Conservation (phyloP, 768 basidiomycete genomes). For the Mycena galopus region DNA sequence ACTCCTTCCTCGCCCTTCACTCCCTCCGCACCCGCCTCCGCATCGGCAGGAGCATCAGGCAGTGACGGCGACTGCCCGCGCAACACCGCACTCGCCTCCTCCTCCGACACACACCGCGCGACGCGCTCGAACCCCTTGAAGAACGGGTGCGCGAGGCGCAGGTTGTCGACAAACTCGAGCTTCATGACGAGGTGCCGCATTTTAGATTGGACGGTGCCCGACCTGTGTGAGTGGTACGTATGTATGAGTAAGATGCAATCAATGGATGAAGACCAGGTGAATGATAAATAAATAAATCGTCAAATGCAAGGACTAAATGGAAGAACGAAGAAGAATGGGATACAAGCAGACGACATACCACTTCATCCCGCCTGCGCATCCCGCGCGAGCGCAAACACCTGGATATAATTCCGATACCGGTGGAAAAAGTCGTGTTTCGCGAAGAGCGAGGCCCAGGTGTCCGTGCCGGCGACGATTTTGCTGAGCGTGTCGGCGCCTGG, state of each 20-base stretch:
- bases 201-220: constrained; percentile 96
- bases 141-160: constrained; percentile 94
- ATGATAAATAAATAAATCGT: too few relatives aligned
- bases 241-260: neutral
- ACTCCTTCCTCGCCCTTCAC: constrained; percentile 74
- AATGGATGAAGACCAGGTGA: neutral
- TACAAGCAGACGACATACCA: constrained; percentile 93
- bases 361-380: constrained; percentile 84
- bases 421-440: constrained; percentile 96
- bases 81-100: constrained; percentile 88
- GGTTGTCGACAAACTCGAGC: constrained; percentile 93
- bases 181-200: constrained; percentile 97
- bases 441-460: constrained; percentile 93
- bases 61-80: constrained; percentile 71
- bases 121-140: constrained; percentile 93
- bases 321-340: too few relatives aligned
- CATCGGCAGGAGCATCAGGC: neutral
- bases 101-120: constrained; percentile 84
- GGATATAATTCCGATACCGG: constrained; percentile 95
- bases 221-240: constrained; percentile 52
- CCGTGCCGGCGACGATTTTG: constrained; percentile 85
- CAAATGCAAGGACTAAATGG: too few relatives aligned
- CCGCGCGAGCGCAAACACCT: constrained; percentile 91
- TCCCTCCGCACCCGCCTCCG: neutral
- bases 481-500: constrained; percentile 94